Percentiles rank a stretch among this genome's conserved stretches.
phyloP scores from a whole-genome alignment of 1,284 basidiomycete genomes.

The Ceraceosorus guamensis region DNA sequence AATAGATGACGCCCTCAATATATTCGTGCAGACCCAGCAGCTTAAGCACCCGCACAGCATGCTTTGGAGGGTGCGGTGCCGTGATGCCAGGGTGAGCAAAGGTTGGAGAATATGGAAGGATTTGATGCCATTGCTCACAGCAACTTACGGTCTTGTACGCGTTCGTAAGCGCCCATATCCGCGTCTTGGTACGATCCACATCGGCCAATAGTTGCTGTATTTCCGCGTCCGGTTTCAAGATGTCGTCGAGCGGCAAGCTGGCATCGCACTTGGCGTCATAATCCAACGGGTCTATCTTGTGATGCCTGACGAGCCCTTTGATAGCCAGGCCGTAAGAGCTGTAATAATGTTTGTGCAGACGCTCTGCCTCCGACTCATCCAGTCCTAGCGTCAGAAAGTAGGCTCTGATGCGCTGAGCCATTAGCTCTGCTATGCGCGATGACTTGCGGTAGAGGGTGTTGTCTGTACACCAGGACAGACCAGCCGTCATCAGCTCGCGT shows the following conservation, averaged over 20 bases:
- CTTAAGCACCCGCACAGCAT: slow-evolving; percentile 65
- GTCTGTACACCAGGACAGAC: slow-evolving; percentile 54
- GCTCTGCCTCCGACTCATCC: slow-evolving; percentile 62
- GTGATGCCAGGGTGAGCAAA: not conserved
- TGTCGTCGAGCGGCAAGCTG: slow-evolving; percentile 70
- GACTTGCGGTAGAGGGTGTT: slow-evolving; percentile 63
- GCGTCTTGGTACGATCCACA: slow-evolving; percentile 67
- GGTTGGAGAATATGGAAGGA: not conserved
- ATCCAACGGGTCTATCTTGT: slow-evolving; percentile 74
- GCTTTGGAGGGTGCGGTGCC: not conserved
- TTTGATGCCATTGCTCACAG: not conserved
- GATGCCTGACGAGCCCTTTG: slow-evolving; percentile 69
- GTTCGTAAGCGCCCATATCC: slow-evolving; percentile 51
- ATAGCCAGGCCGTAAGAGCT: slow-evolving; percentile 72
- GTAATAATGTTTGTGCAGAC: slow-evolving; percentile 69
- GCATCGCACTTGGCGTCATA: slow-evolving; percentile 79
- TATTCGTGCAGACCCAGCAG: slow-evolving; percentile 68
- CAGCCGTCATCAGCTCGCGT: too few species aligned
- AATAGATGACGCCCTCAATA: slow-evolving; percentile 72
- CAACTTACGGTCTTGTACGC: slow-evolving; percentile 32
- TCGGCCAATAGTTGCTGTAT: slow-evolving; percentile 66
- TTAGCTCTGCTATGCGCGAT: slow-evolving; percentile 62
- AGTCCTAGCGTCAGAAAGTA: slow-evolving; percentile 70
- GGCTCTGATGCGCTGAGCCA: slow-evolving; percentile 71
- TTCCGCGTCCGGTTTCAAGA: slow-evolving; percentile 62